Evolutionary conservation across 495 filamentous ascomycete species (phyloP).

Genomic region (Symbiotaphrina buchneri): DNA sequence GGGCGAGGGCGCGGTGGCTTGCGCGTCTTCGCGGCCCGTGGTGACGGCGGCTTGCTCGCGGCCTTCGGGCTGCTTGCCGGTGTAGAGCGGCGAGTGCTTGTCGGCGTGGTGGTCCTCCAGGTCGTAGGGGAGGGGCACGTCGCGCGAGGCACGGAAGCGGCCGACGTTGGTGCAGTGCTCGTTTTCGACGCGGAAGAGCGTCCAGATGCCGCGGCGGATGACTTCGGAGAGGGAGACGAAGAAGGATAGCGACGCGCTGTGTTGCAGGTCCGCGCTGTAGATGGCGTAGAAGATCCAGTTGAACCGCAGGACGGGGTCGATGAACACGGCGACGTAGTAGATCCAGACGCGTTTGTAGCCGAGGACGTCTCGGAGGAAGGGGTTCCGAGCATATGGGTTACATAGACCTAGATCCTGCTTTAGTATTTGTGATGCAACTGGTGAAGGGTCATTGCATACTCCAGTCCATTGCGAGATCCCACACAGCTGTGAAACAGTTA

Average conservation of each 20-base stretch:
- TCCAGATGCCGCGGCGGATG: conserved; percentile 66
- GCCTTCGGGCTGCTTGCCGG: not conserved
- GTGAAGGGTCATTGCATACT: conserved; percentile 16
- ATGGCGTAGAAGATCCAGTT: conserved; percentile 93
- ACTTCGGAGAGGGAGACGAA: conserved; percentile 56
- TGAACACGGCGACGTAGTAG: conserved; percentile 66
- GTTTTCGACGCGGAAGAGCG: conserved; percentile 84
- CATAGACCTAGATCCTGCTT: conserved; percentile 24
- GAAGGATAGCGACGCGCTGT: conserved; percentile 60
- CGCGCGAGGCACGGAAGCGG: conserved; percentile 60
- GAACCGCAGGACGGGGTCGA: conserved; percentile 80
- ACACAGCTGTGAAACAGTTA: conserved; percentile 29
- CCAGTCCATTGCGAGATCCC: conserved; percentile 97
- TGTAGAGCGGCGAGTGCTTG: no score
- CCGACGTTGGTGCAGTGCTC: conserved; percentile 82
- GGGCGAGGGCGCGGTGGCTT: not conserved
- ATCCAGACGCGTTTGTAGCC: conserved; percentile 53
- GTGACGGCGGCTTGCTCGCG: not conserved
- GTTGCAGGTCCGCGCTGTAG: conserved; percentile 52
- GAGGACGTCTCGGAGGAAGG: conserved; percentile 55
- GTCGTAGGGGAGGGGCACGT: conserved; percentile 61
- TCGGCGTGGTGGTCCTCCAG: conserved; percentile 22
- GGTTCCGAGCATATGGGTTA: conserved; percentile 44
- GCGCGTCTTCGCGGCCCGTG: not conserved
- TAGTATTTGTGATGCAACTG: conserved; percentile 3